Conservation (phyloP, 148 eudicot species). For the Heliosperma pusillum region DNA sequence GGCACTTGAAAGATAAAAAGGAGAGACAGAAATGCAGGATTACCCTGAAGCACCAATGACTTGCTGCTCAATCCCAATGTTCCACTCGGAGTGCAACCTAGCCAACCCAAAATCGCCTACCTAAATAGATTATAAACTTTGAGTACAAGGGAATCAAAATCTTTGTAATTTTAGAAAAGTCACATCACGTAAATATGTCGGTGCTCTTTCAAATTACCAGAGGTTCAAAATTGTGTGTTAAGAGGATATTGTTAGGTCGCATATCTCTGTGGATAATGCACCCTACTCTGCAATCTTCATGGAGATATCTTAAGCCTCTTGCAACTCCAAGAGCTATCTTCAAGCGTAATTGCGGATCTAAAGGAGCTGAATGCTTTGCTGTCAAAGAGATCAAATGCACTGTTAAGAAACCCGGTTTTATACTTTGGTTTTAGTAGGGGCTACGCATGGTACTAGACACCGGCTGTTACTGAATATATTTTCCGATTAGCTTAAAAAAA, state of each 20-base stretch:
- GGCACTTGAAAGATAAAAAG: neutral
- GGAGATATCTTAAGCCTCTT: constrained; percentile 86
- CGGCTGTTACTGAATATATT: neutral
- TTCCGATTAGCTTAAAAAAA: neutral
- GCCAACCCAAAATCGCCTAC: constrained; percentile 90
- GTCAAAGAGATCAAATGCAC: constrained; percentile 17
- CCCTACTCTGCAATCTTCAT: constrained; percentile 95
- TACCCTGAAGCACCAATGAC: constrained; percentile 73
- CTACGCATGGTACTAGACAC: neutral
- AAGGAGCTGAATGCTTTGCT: constrained; percentile 46
- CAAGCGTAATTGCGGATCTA: constrained; percentile 61
- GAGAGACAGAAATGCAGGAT: constrained; percentile 7
- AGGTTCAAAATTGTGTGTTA: constrained; percentile 90
- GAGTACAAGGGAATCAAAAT: neutral
- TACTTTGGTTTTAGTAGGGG: neutral
- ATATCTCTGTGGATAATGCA: constrained; percentile 78
- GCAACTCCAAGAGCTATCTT: constrained; percentile 84
- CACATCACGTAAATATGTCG: neutral
- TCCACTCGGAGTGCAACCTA: constrained; percentile 68
- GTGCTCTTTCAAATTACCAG: constrained; percentile 35
- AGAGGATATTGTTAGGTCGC: constrained; percentile 78
- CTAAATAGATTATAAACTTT: constrained; percentile 31
- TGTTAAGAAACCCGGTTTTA: neutral
- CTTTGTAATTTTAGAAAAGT: neutral
- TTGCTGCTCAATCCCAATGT: constrained; percentile 49